phyloP scores from a whole-genome alignment of 2,329 filamentous ascomycete species.

The Phaeosphaeriaceae sp. region DNA sequence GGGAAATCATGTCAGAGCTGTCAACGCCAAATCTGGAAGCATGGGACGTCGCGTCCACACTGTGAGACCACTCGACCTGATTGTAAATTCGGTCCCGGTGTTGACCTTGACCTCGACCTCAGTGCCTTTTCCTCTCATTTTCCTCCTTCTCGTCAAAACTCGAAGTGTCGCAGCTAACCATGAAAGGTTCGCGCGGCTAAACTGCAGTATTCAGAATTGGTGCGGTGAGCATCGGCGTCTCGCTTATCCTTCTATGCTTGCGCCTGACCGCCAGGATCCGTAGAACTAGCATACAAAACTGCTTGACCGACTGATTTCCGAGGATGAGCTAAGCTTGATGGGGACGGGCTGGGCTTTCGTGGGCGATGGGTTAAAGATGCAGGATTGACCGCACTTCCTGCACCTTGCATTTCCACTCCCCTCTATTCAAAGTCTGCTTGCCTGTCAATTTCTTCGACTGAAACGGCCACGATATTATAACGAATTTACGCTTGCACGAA shows the following conservation, averaged over 20 bases:
- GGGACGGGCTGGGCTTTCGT: background rate
- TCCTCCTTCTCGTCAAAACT: too few species aligned
- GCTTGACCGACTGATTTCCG: slow-evolving; percentile 23
- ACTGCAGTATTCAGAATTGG: background rate
- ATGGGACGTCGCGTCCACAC: too few species aligned
- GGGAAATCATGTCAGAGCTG: background rate
- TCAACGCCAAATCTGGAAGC: background rate
- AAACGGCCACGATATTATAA: background rate
- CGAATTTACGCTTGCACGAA: slow-evolving; percentile 1
- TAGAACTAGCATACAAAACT: background rate
- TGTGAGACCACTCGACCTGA: too few species aligned
- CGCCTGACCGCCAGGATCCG: slow-evolving; percentile 14
- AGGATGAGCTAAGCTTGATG: slow-evolving; percentile 12
- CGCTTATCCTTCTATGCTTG: slow-evolving; percentile 25
- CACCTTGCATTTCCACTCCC: background rate
- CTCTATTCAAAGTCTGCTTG: background rate
- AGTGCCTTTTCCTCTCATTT: too few species aligned
- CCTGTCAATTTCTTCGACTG: background rate
- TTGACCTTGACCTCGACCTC: too few species aligned
- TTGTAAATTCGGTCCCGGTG: too few species aligned
- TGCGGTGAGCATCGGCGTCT: slow-evolving; percentile 28
- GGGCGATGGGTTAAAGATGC: slow-evolving; percentile 25
- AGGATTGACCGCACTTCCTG: slow-evolving; percentile 26
- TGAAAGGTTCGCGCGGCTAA: too few species aligned
- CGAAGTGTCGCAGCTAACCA: too few species aligned